Evolutionary conservation across 352 stramenopile species (phyloP), one percentile per base, ranked within the genome.

Genomic region (Phytopythium delawarense): DNA sequence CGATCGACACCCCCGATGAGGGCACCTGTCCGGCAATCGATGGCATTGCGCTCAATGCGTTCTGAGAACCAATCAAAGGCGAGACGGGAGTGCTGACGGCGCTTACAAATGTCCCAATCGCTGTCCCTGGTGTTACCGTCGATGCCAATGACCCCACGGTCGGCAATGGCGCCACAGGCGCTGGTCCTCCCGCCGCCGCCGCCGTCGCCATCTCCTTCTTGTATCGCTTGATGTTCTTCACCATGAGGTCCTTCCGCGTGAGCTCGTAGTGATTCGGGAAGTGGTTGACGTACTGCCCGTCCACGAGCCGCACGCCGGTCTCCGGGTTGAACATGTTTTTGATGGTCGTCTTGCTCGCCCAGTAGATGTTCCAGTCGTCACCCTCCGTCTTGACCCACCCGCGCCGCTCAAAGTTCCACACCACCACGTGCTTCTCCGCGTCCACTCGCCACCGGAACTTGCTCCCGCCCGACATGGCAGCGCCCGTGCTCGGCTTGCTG

Each of bases 331-430:
- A 96, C 37, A 97, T 77, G 52, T 64, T 82, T 70, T 93, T 96
- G 64, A 97, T 89, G 30, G 73, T 94, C 20, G 74, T 71, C 54
- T 97, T 96, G 65, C 77, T 96, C 46, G 91, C 92, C 92, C 92
- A 98, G 74, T 96, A 98, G 61, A 98, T 81, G 70, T 98, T 96
- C 92, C 92, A 97, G 79, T 98, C 92, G 57, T 95, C 84, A 7
- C 76, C 78, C 28, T 93, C 83, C 0, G 88, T 91, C 35, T 88
- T 89, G 51, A 76, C 67, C 88, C 89, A 97, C 42, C 89, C 87
- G 40, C 89, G 81, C 48, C 88, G 81, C 69, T 91, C 84, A 62
- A 89, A 91, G 63, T 89, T 92, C 81, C 81, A 92, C 58, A 86
- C 76, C 1, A 92, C 81, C 23, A 92, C 83, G 71, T 90, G 81